phyloP scores from a whole-genome alignment of 2,329 filamentous ascomycete genomes.

The Ophiostoma quercus region DNA sequence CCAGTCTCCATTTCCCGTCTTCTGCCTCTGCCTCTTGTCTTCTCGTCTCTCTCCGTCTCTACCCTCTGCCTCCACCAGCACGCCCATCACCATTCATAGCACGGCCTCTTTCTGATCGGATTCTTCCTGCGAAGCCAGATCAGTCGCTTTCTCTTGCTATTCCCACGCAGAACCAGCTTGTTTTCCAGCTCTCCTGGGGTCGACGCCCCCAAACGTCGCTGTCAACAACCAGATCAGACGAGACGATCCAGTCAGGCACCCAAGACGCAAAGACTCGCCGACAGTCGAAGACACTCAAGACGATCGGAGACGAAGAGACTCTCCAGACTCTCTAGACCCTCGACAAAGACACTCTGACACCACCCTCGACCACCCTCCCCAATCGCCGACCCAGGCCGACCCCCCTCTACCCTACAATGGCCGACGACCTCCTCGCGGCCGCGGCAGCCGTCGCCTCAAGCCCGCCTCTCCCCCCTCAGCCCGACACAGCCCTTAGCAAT shows the following conservation, averaged over 20 bases:
- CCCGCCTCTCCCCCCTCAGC: constrained; percentile 44
- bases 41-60: constrained; percentile 13
- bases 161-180: constrained; percentile 15
- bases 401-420: constrained; percentile 39
- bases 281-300: neutral
- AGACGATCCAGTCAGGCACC: neutral
- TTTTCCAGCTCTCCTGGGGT: constrained; percentile 11
- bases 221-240: neutral
- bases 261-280: no score
- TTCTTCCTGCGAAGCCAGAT: neutral
- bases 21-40: neutral
- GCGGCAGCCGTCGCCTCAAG: constrained; percentile 47
- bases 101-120: constrained; percentile 12
- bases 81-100: neutral
- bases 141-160: constrained; percentile 2
- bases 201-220: constrained; percentile 3
- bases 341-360: neutral
- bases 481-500: constrained; percentile 59
- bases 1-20: neutral
- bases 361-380: neutral
- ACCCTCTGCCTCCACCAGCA: constrained; percentile 2
- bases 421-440: constrained; percentile 39
- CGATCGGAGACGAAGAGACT: neutral
- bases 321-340: neutral
- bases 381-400: neutral